Percentiles rank a stretch among this genome's conserved stretches.
Conservation (phyloP, 495 filamentous ascomycete genomes). For the Penicillium pulvis region DNA sequence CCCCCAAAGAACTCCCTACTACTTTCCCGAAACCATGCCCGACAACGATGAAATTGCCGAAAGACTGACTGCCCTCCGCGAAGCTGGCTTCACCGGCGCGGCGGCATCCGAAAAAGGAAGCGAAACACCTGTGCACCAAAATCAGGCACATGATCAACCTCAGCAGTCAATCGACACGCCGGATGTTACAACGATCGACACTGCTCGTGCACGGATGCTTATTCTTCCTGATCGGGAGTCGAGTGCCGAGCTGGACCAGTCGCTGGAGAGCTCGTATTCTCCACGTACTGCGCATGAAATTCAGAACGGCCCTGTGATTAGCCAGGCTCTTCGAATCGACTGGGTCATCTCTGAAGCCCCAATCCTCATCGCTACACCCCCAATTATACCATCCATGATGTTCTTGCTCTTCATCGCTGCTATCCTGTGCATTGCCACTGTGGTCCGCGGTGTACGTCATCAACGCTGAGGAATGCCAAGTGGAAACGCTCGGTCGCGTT, state of each 20-base stretch:
- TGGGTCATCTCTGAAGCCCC: slow-evolving; percentile 1
- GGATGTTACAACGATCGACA: slow-evolving; percentile 22
- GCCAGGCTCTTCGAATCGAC: background rate
- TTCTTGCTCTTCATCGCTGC: slow-evolving; percentile 17
- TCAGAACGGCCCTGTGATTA: background rate
- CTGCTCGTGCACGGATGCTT: slow-evolving; percentile 13
- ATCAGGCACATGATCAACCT: background rate
- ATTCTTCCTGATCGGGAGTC: slow-evolving; percentile 10
- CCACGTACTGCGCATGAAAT: background rate
- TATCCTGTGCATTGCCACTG: slow-evolving; percentile 17
- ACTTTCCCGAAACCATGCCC: slow-evolving; percentile 23
- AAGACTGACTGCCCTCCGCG: slow-evolving; percentile 14
- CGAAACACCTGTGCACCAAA: background rate
- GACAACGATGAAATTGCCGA: slow-evolving; percentile 20
- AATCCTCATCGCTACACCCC: background rate
- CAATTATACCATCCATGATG: slow-evolving; percentile 1
- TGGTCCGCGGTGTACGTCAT: slow-evolving; percentile 16
- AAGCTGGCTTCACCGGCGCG: slow-evolving; percentile 14
- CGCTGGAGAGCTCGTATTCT: background rate
- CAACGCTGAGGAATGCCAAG: slow-evolving; percentile 15
- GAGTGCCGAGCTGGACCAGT: slow-evolving; percentile 7
- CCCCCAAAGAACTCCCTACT: slow-evolving; percentile 17
- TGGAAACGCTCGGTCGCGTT: slow-evolving; percentile 1
- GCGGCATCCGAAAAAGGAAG: background rate
- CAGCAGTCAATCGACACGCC: slow-evolving; percentile 16